Evolutionary conservation across 1,284 basidiomycete genomes (phyloP).

Genomic region (Cryptococcus sp.): DNA sequence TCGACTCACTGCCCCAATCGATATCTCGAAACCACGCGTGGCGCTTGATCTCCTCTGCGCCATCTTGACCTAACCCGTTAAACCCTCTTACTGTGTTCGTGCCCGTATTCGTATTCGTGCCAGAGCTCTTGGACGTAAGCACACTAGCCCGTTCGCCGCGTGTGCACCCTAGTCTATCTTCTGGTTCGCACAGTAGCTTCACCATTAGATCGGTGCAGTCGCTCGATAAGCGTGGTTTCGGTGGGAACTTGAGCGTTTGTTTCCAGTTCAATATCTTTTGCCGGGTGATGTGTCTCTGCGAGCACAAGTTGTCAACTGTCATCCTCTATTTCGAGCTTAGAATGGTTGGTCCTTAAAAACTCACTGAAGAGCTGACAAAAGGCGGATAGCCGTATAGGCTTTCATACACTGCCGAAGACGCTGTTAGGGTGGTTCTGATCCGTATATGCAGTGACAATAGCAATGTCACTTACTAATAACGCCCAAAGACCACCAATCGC

Average conservation of each 20-base stretch:
- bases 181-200: conserved; percentile 85
- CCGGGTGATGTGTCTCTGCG: conserved; percentile 78
- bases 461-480: conserved; percentile 66
- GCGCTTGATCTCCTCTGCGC: conserved; percentile 82
- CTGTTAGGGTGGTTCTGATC: too few relatives aligned
- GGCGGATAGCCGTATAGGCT: conserved; percentile 90
- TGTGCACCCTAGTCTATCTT: conserved; percentile 84
- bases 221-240: conserved; percentile 75
- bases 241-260: conserved; percentile 80
- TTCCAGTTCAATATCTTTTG: conserved; percentile 94
- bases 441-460: too few relatives aligned
- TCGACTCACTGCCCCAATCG: conserved; percentile 65
- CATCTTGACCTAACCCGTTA: conserved; percentile 59
- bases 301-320: conserved; percentile 6
- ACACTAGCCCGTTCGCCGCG: conserved; percentile 29
- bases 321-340: too few relatives aligned
- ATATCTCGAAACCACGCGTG: conserved; percentile 86
- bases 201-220: conserved; percentile 86
- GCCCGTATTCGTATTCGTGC: conserved; percentile 6
- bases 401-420: conserved; percentile 55
- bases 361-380: conserved; percentile 84
- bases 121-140: conserved; percentile 7
- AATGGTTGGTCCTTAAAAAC: conserved; percentile 28
- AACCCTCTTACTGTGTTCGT: conserved; percentile 19
- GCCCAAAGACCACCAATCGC: conserved; percentile 97